Evolutionary conservation across 257 asterid genomes (phyloP), one percentile per base, ranked within the genome.

Genomic region (Lavandula angustifolia): DNA sequence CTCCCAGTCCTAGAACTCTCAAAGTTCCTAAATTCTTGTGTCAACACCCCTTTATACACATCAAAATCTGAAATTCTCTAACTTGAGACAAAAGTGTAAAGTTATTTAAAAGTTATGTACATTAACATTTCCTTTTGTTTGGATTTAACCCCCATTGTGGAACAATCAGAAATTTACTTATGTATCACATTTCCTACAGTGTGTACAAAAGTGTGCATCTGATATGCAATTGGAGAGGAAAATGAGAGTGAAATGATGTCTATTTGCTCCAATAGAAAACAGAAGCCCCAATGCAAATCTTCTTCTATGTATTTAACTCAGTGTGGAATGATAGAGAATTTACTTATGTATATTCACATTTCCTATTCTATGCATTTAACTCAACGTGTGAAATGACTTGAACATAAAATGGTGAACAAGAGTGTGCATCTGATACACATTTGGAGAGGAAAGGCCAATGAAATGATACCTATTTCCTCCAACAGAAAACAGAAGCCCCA

Each of bases 111-210:
- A 34, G 42, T 44, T 3, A 10, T 8, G 35, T 14, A 43, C 43
- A 47, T 38, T 49, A 9, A 14, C 34, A 38, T 69, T 54, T 41
- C 38, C 47, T 37, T 40, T 49, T 40, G 10, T 55, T 40, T 22
- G 31, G 35, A 17, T 22, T 46, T 47, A 12, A 63, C 73, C 22
- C 61, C 0, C 33, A 27, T 9, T 57, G 32, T 6, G 72, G 9
- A 49, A 58, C 5, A 11, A 35, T 40, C 29, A 22, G 27, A 22
- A 22, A 22, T 22, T 22, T 22, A 22, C 27, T 22, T 22, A 22
- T 22, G 27, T 22, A 22, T 22, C 27, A 22, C 27, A 22, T 22
- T 22, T 22, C 27, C 27, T 22, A 22, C 2, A 9, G 29, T 40
- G 18, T 6, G 47, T 18, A 2, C 41, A 10, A 32, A 31, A 17